Conservation (phyloP, 192 early-diverging fungal genomes). For the Spinellus fusiger region DNA sequence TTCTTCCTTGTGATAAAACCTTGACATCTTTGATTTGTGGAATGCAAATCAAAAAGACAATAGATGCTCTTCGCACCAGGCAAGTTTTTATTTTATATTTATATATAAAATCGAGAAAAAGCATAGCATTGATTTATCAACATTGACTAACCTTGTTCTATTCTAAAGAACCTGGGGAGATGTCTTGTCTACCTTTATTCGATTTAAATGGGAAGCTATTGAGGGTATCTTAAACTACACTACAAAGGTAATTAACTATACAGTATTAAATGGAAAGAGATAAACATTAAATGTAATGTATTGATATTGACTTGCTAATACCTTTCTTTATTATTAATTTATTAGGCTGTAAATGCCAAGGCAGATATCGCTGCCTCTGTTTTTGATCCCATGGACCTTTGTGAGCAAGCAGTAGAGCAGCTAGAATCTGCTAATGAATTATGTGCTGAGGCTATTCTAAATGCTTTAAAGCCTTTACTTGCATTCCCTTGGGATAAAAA, state of each 20-base stretch:
- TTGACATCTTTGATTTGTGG: not conserved
- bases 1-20: conserved; percentile 1
- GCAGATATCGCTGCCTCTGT: not conserved
- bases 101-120: too few relatives aligned
- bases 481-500: conserved; percentile 20
- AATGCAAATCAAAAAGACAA: conserved; percentile 8
- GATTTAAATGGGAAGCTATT: conserved; percentile 20
- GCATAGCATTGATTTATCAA: not conserved
- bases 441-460: conserved; percentile 21
- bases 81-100: too few relatives aligned
- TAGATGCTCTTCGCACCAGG: conserved; percentile 8
- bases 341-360: conserved; percentile 3
- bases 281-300: not conserved
- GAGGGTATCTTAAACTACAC: conserved; percentile 8
- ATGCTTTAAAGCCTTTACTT: conserved; percentile 11
- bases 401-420: conserved; percentile 21
- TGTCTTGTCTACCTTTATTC: conserved; percentile 8
- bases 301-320: too few relatives aligned
- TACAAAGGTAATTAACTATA: not conserved
- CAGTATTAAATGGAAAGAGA: not conserved
- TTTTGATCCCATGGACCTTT: conserved; percentile 16
- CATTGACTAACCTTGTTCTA: not conserved
- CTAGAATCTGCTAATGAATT: conserved; percentile 22
- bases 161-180: conserved; percentile 18
- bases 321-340: not conserved